phyloP scores from a whole-genome alignment of 768 basidiomycete species.

The Tulasnella sp. region DNA sequence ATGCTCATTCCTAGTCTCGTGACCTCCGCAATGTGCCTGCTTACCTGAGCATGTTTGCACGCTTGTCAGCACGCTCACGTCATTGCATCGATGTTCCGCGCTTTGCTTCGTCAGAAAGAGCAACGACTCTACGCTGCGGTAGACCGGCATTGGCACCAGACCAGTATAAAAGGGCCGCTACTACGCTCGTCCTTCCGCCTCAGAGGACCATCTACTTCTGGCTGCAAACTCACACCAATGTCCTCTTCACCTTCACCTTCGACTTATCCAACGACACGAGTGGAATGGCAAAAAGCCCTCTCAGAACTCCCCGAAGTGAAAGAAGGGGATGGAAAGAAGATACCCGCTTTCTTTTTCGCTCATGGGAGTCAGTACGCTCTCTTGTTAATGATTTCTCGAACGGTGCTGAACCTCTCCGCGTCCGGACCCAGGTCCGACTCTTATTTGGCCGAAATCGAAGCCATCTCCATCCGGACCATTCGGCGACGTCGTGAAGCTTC shows the following conservation, averaged over 20 bases:
- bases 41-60: background rate
- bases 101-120: background rate
- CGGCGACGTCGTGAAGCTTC: constrained; percentile 16
- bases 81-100: background rate
- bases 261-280: background rate
- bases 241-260: background rate
- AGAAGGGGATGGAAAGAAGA: constrained; percentile 29
- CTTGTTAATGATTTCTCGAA: background rate
- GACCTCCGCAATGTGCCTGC: background rate
- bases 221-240: too few species aligned
- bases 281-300: constrained; percentile 41
- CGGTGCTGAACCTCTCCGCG: background rate
- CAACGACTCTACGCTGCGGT: background rate
- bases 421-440: constrained; percentile 35
- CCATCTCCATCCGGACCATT: background rate
- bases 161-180: background rate
- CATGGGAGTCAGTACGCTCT: constrained; percentile 38
- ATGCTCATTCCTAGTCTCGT: background rate
- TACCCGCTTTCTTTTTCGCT: constrained; percentile 67
- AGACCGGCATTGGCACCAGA: background rate
- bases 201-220: too few species aligned
- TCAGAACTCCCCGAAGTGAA: constrained; percentile 40
- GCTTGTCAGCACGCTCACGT: background rate
- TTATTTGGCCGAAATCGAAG: constrained; percentile 7
- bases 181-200: background rate